These are phyloP conservation scores for Trichocladium uniseriatum DNA, from an alignment of 495 filamentous ascomycete species.

Conservation along the genomic window DNA sequence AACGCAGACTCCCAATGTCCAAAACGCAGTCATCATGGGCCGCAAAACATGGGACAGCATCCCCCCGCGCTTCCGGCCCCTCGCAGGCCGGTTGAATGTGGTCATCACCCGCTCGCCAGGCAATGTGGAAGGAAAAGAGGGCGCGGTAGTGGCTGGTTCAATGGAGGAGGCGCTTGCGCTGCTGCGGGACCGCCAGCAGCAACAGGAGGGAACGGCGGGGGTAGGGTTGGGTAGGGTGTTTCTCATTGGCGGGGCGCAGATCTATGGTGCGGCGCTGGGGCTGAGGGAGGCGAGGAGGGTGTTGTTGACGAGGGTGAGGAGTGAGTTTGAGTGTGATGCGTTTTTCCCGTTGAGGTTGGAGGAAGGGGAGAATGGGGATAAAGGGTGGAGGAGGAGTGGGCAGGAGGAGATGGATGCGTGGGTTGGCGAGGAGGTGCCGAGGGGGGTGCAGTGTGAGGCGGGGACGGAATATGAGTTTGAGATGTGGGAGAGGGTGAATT, in stretches of 20 bases:
- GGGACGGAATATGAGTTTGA: conserved; percentile 55
- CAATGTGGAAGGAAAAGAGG: not conserved
- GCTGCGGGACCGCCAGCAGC: conserved; percentile 10
- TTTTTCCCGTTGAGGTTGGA: conserved; percentile 62
- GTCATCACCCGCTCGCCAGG: conserved; percentile 51
- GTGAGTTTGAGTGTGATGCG: conserved; percentile 79
- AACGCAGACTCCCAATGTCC: not conserved
- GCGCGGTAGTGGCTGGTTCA: conserved; percentile 17
- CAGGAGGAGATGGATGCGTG: conserved; percentile 46
- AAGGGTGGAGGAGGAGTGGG: conserved; percentile 40
- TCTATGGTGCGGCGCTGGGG: conserved; percentile 63
- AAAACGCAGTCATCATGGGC: conserved; percentile 91
- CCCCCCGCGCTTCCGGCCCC: conserved; percentile 63
- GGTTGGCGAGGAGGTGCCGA: conserved; percentile 49
- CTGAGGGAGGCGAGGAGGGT: conserved; percentile 42
- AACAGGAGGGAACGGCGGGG: not conserved
- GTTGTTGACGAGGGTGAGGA: conserved; percentile 53
- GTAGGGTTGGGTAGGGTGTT: conserved; percentile 48
- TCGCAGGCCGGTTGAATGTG: conserved; percentile 68
- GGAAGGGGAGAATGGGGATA: conserved; percentile 19
- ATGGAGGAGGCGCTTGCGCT: conserved; percentile 50
- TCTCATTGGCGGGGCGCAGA: conserved; percentile 82
- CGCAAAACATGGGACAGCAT: conserved; percentile 92
- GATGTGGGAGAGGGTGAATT: conserved; percentile 48
- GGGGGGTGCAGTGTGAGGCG: conserved; percentile 44